phyloP scores from a whole-genome alignment of 164 flowering plant genomes.

The Chimonanthus praecox region DNA sequence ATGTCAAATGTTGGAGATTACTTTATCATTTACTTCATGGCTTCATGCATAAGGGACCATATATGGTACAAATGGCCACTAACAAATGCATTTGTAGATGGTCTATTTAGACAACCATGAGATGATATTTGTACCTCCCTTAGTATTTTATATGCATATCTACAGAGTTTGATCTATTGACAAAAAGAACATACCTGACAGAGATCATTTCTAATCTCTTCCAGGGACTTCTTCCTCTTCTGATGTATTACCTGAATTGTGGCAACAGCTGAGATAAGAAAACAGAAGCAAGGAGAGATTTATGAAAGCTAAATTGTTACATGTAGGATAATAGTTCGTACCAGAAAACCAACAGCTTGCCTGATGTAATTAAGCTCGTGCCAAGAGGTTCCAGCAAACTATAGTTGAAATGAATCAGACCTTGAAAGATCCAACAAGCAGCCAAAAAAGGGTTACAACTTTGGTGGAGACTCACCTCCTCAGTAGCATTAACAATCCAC shows the following conservation, averaged over 20 bases:
- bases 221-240: constrained; percentile 86
- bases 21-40: neutral
- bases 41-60: too few species aligned
- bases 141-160: neutral
- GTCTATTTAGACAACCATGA: neutral
- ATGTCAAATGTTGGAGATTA: neutral
- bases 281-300: neutral
- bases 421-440: neutral
- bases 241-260: constrained; percentile 86
- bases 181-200: constrained; percentile 64
- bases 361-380: constrained; percentile 87
- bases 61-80: too few species aligned
- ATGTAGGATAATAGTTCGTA: constrained; percentile 18
- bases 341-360: constrained; percentile 99
- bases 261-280: constrained; percentile 3
- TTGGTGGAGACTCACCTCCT: constrained; percentile 50
- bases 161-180: neutral
- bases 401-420: constrained; percentile 20
- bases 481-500: constrained; percentile 74
- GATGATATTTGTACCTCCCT: neutral
- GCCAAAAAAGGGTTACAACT: neutral
- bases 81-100: neutral
- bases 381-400: constrained; percentile 99
- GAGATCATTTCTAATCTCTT: constrained; percentile 90
- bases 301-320: neutral